A percentile compares a stretch with the other conserved stretches of the same genome.
These are phyloP conservation scores for Amesomyces nigricolor DNA, from an alignment of 2,329 filamentous ascomycete species.

Conservation along the genomic window DNA sequence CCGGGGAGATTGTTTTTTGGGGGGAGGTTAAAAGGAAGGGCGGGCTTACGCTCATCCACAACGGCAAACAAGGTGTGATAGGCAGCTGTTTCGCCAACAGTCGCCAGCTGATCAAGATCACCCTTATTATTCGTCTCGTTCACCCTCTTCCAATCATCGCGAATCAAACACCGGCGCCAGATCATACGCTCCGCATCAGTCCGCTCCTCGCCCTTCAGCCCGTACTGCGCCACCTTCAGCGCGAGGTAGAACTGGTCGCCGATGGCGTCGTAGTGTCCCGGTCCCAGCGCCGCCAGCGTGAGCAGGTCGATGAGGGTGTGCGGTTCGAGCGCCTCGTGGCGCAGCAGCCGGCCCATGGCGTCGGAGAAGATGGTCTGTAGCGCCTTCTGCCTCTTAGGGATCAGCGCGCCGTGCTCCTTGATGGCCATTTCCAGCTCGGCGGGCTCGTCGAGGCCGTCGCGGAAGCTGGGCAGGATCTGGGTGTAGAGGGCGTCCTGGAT, in stretches of 20 bases:
- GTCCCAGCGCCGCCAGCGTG: conserved; percentile 59
- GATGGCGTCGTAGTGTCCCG: conserved; percentile 47
- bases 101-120: conserved; percentile 60
- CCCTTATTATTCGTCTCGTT: conserved; percentile 72
- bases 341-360: conserved; percentile 62
- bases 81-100: conserved; percentile 60
- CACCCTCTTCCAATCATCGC: conserved; percentile 76
- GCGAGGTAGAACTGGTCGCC: conserved; percentile 69
- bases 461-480: conserved; percentile 63
- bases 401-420: conserved; percentile 55
- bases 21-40: background rate
- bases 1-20: background rate
- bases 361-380: conserved; percentile 67
- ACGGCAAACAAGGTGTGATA: conserved; percentile 62
- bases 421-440: conserved; percentile 73
- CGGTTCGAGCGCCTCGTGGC: conserved; percentile 64
- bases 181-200: conserved; percentile 58
- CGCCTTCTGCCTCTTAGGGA: conserved; percentile 55
- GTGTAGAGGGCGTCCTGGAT: conserved; percentile 75
- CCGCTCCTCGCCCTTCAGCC: conserved; percentile 50
- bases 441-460: conserved; percentile 69
- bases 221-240: conserved; percentile 54
- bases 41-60: conserved; percentile 56
- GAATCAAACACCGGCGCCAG: conserved; percentile 81
- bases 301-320: conserved; percentile 66